These are phyloP conservation scores for Monosporascus ibericus DNA, from an alignment of 2,329 filamentous ascomycete species.

Conservation along the genomic window DNA sequence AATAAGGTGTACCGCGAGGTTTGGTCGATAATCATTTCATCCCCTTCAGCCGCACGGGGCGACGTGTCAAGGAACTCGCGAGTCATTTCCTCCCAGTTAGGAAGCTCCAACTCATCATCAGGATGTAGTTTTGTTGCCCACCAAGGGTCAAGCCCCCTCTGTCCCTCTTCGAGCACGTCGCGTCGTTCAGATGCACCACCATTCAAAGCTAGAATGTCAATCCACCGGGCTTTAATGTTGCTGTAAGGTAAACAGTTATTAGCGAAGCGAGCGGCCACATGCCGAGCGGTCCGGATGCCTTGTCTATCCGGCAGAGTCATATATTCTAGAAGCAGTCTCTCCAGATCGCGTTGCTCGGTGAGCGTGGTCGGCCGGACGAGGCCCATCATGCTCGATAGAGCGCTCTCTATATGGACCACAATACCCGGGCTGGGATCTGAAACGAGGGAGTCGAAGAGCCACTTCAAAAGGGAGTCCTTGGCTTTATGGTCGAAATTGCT, in stretches of 20 bases:
- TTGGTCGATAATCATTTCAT: constrained; percentile 35
- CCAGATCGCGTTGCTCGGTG: constrained; percentile 32
- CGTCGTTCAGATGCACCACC: constrained; percentile 62
- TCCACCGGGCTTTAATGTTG: constrained; percentile 77
- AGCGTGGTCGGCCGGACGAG: constrained; percentile 31
- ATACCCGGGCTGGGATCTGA: constrained; percentile 72
- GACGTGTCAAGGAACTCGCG: constrained; percentile 39
- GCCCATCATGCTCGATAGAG: constrained; percentile 65
- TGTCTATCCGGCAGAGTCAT: constrained; percentile 49
- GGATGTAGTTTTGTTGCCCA: constrained; percentile 29
- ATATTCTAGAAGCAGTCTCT: constrained; percentile 58
- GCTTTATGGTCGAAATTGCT: constrained; percentile 48
- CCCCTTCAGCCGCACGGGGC: constrained; percentile 14
- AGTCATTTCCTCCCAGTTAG: constrained; percentile 47
- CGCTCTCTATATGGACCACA: constrained; percentile 82
- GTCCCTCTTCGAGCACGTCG: constrained; percentile 85
- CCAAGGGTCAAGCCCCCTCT: constrained; percentile 73
- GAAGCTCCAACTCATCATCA: constrained; percentile 32
- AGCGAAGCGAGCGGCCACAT: constrained; percentile 80
- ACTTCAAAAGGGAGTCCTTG: constrained; percentile 55
- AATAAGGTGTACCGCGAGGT: constrained; percentile 30
- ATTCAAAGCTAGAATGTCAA: constrained; percentile 75
- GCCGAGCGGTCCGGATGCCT: constrained; percentile 68
- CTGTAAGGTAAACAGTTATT: constrained; percentile 80
- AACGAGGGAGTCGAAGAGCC: constrained; percentile 78